Evolutionary conservation across 2,329 filamentous ascomycete genomes (phyloP), one percentile per base, ranked within the genome.

Genomic region (Botryotinia convoluta): DNA sequence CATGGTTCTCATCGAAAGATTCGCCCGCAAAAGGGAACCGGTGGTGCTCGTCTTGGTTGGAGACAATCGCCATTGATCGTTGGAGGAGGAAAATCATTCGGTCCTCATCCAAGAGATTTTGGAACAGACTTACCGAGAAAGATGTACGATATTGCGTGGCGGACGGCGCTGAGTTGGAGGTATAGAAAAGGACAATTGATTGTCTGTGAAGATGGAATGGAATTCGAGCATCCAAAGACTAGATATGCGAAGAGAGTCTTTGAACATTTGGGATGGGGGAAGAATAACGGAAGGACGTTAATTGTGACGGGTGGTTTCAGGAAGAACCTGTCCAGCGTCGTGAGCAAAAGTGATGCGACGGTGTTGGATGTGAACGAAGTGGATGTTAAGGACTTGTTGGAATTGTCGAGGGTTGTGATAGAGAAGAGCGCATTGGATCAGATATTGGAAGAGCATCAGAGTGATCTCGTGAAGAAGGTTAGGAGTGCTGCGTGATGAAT

Each of bases 131-230:
- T 99, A 72, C 94, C 92, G 79, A 88, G 88, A 81, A 98, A 98
- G 85, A 89, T 97, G 65, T 99, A 99, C 85, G 95, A 98, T 83
- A 87, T 97, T 79, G 96, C 96, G 16, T 98, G 94, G 93, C 90
- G 96, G 81, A 98, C 93, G 61, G 96, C 96, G 18, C 87, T 99
- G 77, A 96, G 92, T 80, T 97, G 97, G 85, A 90, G 96, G 74
- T 98, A 96, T 84, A 87, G 91, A 77, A 90, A 91, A 77, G 96
- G 95, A 67, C 93, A 98, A 85, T 85, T 99, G 79, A 86, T 98
- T 77, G 89, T 99, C 60, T 91, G 96, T 79, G 91, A 95, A 80
- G 91, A 94, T 79, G 88, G 89, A 59, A 88, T 93, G 84, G 90
- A 94, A 76, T 88, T 97, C 74, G 76, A 79, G 67, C 71, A 76